phyloP scores from a whole-genome alignment of 768 basidiomycete genomes.

The Leccinum disarticulatum region DNA sequence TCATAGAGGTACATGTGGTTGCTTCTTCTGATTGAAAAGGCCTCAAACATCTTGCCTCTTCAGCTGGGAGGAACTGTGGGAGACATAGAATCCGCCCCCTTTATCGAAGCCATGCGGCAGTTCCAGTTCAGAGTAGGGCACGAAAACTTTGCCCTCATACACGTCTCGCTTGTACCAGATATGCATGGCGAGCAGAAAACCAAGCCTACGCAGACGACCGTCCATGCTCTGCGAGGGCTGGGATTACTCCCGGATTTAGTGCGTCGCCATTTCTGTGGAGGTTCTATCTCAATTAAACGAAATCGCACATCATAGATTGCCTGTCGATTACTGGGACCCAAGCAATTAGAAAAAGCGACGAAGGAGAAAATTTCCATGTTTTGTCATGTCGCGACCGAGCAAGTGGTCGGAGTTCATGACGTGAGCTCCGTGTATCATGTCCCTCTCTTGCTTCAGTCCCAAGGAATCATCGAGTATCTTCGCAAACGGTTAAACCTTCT shows the following conservation, averaged over 20 bases:
- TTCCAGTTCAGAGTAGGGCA: conserved; percentile 98
- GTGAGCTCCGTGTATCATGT: conserved; percentile 97
- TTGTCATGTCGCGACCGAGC: conserved; percentile 88
- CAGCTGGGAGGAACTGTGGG: conserved; percentile 98
- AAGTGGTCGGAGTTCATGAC: conserved; percentile 94
- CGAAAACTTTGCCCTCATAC: conserved; percentile 95
- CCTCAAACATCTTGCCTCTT: conserved; percentile 4
- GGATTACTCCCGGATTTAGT: conserved; percentile 93
- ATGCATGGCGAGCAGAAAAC: conserved; percentile 99
- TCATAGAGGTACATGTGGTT: conserved; percentile 76
- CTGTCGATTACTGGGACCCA: conserved; percentile 79
- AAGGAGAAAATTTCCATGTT: conserved; percentile 99
- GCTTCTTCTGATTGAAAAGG: neutral
- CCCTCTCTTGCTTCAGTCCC: conserved; percentile 85
- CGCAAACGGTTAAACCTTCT: conserved; percentile 77
- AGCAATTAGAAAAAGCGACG: conserved; percentile 79
- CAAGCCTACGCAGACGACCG: conserved; percentile 97
- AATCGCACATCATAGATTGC: conserved; percentile 64
- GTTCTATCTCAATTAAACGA: neutral
- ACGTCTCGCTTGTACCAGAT: conserved; percentile 97
- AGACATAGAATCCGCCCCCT: conserved; percentile 97
- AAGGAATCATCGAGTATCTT: conserved; percentile 88
- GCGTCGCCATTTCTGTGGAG: conserved; percentile 25
- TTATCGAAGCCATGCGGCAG: conserved; percentile 98
- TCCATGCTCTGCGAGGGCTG: conserved; percentile 88